Percentiles rank a stretch among this genome's conserved stretches.
phyloP scores from a whole-genome alignment of 768 basidiomycete genomes.

The Xanthoconium stramineum region DNA sequence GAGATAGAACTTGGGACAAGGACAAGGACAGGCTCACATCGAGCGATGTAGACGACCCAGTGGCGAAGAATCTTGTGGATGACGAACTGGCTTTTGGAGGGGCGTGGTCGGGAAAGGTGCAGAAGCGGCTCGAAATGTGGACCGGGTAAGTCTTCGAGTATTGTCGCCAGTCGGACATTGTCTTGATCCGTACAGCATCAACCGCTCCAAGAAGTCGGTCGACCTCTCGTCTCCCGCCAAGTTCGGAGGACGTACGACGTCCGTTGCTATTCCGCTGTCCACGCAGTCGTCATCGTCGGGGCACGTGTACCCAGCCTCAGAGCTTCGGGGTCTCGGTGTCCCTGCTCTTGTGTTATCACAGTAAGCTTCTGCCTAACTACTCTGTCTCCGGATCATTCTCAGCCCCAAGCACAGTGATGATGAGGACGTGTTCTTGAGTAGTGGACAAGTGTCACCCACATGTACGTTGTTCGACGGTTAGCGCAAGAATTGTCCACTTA shows the following conservation, averaged over 20 bases:
- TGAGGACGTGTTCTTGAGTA: conserved; percentile 69
- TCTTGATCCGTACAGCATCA: conserved; percentile 27
- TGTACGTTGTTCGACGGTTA: conserved; percentile 40
- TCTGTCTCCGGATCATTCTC: neutral
- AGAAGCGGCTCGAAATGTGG: conserved; percentile 49
- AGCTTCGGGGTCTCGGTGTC: conserved; percentile 27
- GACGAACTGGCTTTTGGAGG: conserved; percentile 34
- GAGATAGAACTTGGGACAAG: conserved; percentile 25
- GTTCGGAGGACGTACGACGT: conserved; percentile 21
- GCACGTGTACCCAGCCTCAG: conserved; percentile 25
- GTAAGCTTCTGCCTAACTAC: conserved; percentile 22
- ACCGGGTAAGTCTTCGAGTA: conserved; percentile 36
- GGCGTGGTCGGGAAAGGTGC: conserved; percentile 41
- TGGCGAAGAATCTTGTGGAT: conserved; percentile 24
- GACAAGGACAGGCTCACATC: conserved; percentile 27
- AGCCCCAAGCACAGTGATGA: conserved; percentile 33
- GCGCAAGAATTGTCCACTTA: conserved; percentile 6
- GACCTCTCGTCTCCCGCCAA: conserved; percentile 27
- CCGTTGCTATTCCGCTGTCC: conserved; percentile 30
- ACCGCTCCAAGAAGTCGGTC: conserved; percentile 32
- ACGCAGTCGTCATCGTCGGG: conserved; percentile 35
- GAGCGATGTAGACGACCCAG: conserved; percentile 30
- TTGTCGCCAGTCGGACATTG: neutral
- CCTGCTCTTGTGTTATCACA: conserved; percentile 41
- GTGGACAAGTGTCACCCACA: conserved; percentile 71